These are phyloP conservation scores for Solanum clarkiae DNA, from an alignment of 257 asterid species.

Conservation along the genomic window DNA sequence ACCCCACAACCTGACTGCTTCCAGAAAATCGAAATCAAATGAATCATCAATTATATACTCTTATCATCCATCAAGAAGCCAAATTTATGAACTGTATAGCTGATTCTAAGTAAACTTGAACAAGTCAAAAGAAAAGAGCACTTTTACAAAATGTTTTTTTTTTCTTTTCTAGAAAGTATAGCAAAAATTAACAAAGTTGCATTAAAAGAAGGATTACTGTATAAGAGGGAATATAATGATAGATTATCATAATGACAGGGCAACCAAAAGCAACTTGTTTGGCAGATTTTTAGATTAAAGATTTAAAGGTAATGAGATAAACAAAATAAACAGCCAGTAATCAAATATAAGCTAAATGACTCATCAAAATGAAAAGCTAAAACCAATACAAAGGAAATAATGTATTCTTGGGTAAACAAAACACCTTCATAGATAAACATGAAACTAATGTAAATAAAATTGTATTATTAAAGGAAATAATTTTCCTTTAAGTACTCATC, in stretches of 20 bases:
- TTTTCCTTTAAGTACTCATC: background rate
- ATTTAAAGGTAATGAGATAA: background rate
- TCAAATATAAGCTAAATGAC: background rate
- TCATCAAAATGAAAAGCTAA: background rate
- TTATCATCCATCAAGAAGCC: background rate
- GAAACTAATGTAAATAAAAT: background rate
- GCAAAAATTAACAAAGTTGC: background rate
- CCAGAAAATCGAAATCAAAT: background rate
- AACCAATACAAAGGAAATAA: background rate
- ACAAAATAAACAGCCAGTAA: background rate
- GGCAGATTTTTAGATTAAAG: constrained; percentile 4
- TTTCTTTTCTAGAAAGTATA: background rate
- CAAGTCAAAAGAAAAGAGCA: background rate
- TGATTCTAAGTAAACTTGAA: background rate
- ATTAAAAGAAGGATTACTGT: background rate
- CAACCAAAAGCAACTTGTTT: constrained; percentile 1
- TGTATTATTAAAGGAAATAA: background rate
- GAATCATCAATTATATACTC: background rate
- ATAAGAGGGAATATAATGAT: constrained; percentile 11
- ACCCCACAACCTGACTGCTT: constrained; percentile 89
- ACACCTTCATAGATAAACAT: background rate
- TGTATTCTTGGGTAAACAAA: background rate
- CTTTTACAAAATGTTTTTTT: background rate
- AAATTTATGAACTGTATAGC: background rate
- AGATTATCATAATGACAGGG: constrained; percentile 7